Evolutionary conservation across 495 filamentous ascomycete genomes (phyloP).

Genomic region (Umbilicaria muhlenbergii): DNA sequence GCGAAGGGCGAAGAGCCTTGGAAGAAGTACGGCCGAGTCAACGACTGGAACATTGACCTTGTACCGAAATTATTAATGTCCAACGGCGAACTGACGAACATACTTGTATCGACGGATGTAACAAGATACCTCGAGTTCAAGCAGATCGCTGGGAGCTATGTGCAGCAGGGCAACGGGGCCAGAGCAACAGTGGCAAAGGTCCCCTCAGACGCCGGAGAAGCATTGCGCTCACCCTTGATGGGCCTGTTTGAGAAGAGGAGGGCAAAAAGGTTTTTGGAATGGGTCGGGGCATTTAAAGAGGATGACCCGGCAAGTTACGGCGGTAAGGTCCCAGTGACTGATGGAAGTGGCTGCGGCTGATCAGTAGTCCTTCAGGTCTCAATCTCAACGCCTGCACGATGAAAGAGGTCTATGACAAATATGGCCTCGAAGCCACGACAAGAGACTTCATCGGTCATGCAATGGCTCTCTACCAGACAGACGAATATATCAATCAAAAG

Average conservation of each 20-base stretch:
- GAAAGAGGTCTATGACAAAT: slow-evolving; percentile 97
- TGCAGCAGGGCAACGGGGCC: slow-evolving; percentile 68
- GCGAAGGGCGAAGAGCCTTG: slow-evolving; percentile 73
- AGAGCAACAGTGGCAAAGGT: slow-evolving; percentile 92
- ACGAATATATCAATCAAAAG: slow-evolving; percentile 60
- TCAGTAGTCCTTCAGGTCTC: slow-evolving; percentile 42
- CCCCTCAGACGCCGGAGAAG: slow-evolving; percentile 83
- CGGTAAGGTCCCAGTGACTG: slow-evolving; percentile 1
- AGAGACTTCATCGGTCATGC: slow-evolving; percentile 95
- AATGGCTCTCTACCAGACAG: slow-evolving; percentile 88
- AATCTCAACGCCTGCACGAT: slow-evolving; percentile 67
- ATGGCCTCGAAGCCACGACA: slow-evolving; percentile 78
- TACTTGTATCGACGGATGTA: slow-evolving; percentile 90
- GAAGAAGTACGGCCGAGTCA: slow-evolving; percentile 90
- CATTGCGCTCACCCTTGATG: slow-evolving; percentile 85
- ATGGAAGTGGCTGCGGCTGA: neutral
- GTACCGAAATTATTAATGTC: slow-evolving; percentile 98
- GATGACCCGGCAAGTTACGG: slow-evolving; percentile 68
- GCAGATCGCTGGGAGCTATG: slow-evolving; percentile 95
- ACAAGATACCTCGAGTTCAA: slow-evolving; percentile 97
- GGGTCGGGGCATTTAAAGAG: slow-evolving; percentile 80
- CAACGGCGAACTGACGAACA: slow-evolving; percentile 95
- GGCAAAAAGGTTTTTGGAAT: slow-evolving; percentile 93
- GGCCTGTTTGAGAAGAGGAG: slow-evolving; percentile 94
- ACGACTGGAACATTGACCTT: slow-evolving; percentile 99